A percentile compares a stretch with the other conserved stretches of the same genome.
Evolutionary conservation across 2,329 filamentous ascomycete genomes (phyloP).

Genomic region (Hymenoscyphus albidus): DNA sequence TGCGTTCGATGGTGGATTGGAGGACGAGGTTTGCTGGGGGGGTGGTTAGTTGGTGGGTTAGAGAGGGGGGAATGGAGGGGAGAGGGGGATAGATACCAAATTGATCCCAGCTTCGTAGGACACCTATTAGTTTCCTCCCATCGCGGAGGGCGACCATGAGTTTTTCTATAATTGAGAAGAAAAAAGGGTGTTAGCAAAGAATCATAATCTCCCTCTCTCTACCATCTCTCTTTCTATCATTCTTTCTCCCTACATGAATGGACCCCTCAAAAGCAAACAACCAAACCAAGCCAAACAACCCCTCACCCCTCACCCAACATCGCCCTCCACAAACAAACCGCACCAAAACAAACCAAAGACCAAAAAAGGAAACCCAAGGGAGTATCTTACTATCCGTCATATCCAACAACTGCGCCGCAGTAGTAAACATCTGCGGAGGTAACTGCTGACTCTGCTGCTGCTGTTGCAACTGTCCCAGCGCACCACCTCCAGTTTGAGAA

Average conservation of each 20-base stretch:
- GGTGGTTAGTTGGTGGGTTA: conserved; percentile 5
- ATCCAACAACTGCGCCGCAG: conserved; percentile 90
- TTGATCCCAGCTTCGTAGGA: conserved; percentile 94
- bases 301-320: not conserved
- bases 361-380: not conserved
- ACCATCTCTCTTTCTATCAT: not conserved
- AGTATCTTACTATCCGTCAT: conserved; percentile 84
- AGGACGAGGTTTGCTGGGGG: conserved; percentile 83
- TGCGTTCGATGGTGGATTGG: conserved; percentile 85
- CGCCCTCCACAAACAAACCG: not conserved
- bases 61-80: conserved; percentile 2
- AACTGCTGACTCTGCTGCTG: conserved; percentile 51
- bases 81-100: conserved; percentile 63
- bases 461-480: conserved; percentile 18
- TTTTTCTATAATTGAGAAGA: conserved; percentile 65
- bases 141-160: conserved; percentile 88
- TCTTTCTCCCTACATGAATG: too few species aligned
- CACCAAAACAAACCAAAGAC: not conserved
- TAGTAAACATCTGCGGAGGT: conserved; percentile 97
- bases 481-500: conserved; percentile 10
- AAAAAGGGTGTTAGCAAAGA: conserved; percentile 1
- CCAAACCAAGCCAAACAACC: too few species aligned
- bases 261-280: too few species aligned
- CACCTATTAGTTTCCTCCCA: conserved; percentile 88
- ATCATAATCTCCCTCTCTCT: not conserved